phyloP scores from a whole-genome alignment of 2,329 filamentous ascomycete genomes.

The Corniculantispora saksenae region DNA sequence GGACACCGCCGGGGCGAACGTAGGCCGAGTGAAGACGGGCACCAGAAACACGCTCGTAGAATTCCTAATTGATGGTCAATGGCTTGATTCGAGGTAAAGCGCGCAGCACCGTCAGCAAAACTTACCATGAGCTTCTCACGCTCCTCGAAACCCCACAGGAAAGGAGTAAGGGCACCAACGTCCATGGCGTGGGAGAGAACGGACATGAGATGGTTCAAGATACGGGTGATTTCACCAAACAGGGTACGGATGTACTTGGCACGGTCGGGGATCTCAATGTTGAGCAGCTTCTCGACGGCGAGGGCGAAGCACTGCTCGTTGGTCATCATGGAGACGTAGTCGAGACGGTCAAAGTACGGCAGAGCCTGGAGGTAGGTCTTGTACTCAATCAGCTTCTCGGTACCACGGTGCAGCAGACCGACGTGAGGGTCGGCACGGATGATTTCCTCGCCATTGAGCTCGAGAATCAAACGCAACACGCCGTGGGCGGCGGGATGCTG shows the following conservation, averaged over 20 bases:
- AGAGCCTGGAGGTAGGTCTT: slow-evolving; percentile 98
- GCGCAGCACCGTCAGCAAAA: slow-evolving; percentile 13
- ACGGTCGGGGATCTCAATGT: slow-evolving; percentile 90
- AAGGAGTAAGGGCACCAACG: slow-evolving; percentile 94
- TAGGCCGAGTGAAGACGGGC: slow-evolving; percentile 97
- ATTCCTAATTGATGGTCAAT: slow-evolving; percentile 67
- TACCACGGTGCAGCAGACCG: slow-evolving; percentile 91
- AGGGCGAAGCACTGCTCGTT: slow-evolving; percentile 98
- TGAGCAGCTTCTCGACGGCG: slow-evolving; percentile 95
- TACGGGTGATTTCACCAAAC: slow-evolving; percentile 91
- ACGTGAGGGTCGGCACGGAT: slow-evolving; percentile 95
- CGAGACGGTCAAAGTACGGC: slow-evolving; percentile 97
- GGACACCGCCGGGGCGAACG: slow-evolving; percentile 92
- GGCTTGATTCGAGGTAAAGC: neutral
- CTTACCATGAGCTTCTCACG: slow-evolving; percentile 99
- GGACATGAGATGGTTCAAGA: slow-evolving; percentile 98
- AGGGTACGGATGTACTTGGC: slow-evolving; percentile 96
- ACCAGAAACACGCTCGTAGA: slow-evolving; percentile 98
- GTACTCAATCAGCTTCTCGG: slow-evolving; percentile 99
- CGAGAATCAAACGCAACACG: slow-evolving; percentile 94
- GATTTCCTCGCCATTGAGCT: slow-evolving; percentile 97
- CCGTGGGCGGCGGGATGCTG: slow-evolving; percentile 98
- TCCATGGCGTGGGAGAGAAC: slow-evolving; percentile 98
- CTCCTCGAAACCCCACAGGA: slow-evolving; percentile 99
- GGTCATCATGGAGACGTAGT: slow-evolving; percentile 99